phyloP scores from a whole-genome alignment of 371 early-diverging fungal species.

The Rhizopus arrhizus region DNA sequence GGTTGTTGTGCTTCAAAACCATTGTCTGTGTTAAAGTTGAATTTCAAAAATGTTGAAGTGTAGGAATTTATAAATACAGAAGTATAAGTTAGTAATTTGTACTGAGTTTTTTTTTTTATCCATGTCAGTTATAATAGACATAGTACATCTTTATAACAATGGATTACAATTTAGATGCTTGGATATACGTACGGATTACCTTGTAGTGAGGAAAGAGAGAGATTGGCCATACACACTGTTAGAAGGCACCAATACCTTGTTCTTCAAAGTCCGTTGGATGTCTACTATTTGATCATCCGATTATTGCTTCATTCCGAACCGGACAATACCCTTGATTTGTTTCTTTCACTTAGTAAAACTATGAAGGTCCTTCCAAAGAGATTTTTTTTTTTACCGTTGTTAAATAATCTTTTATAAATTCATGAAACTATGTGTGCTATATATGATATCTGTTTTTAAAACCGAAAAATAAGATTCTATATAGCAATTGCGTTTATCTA shows the following conservation, averaged over 20 bases:
- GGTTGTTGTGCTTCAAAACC: slow-evolving; percentile 97
- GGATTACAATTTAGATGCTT: slow-evolving; percentile 9
- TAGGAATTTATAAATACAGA: background rate
- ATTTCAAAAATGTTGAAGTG: slow-evolving; percentile 1
- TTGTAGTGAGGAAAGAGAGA: slow-evolving; percentile 36
- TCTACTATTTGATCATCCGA: background rate
- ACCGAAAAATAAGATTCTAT: too few relatives aligned
- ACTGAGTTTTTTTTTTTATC: background rate
- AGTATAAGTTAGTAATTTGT: background rate
- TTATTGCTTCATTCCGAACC: background rate
- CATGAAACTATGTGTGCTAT: too few relatives aligned
- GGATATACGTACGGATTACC: slow-evolving; percentile 38
- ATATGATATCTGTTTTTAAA: too few relatives aligned
- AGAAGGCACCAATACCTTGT: slow-evolving; percentile 29
- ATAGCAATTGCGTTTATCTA: too few relatives aligned
- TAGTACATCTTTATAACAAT: slow-evolving; percentile 5
- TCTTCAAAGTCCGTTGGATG: slow-evolving; percentile 10
- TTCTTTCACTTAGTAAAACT: too few relatives aligned
- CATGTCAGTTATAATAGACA: slow-evolving; percentile 2
- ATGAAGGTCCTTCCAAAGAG: too few relatives aligned
- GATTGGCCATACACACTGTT: slow-evolving; percentile 22
- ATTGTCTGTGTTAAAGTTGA: slow-evolving; percentile 37
- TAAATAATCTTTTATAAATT: too few relatives aligned
- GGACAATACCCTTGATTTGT: background rate
- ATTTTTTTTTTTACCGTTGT: too few relatives aligned